These are phyloP conservation scores for Suillus placidus DNA, from an alignment of 768 basidiomycete genomes.

Conservation along the genomic window DNA sequence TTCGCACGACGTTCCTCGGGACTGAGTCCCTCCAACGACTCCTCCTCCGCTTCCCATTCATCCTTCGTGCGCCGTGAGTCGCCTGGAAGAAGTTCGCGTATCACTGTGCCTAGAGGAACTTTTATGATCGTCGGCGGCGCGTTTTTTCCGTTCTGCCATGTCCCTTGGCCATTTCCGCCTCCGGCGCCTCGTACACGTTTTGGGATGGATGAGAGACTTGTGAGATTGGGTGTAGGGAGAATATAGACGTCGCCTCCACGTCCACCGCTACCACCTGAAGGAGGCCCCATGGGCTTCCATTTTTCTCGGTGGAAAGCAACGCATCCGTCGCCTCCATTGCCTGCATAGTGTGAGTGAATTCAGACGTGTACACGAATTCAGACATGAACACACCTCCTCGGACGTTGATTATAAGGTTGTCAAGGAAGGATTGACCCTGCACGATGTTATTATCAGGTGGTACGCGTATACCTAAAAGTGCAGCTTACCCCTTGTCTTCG, in stretches of 20 bases:
- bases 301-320: constrained; percentile 94
- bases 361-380: constrained; percentile 21
- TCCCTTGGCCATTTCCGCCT: constrained; percentile 78
- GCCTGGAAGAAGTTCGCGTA: constrained; percentile 69
- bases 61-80: constrained; percentile 68
- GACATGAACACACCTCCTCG: constrained; percentile 59
- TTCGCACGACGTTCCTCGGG: constrained; percentile 53
- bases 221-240: constrained; percentile 73
- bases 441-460: constrained; percentile 14
- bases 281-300: constrained; percentile 80
- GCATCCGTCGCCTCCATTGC: constrained; percentile 88
- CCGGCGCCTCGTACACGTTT: constrained; percentile 66
- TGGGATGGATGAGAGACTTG: constrained; percentile 73
- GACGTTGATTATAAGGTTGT: constrained; percentile 78
- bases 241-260: constrained; percentile 88
- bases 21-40: constrained; percentile 51
- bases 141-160: constrained; percentile 82
- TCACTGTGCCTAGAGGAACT: constrained; percentile 90
- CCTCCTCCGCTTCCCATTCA: constrained; percentile 76
- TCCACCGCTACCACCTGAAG: constrained; percentile 93
- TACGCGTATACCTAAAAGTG: background rate
- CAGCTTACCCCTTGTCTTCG: constrained; percentile 64
- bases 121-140: constrained; percentile 73
- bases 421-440: constrained; percentile 79
- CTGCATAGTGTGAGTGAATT: constrained; percentile 41